Percentiles rank a stretch among this genome's conserved stretches.
Evolutionary conservation across 2,329 filamentous ascomycete genomes (phyloP).

Genomic region (Botrytis galanthina): DNA sequence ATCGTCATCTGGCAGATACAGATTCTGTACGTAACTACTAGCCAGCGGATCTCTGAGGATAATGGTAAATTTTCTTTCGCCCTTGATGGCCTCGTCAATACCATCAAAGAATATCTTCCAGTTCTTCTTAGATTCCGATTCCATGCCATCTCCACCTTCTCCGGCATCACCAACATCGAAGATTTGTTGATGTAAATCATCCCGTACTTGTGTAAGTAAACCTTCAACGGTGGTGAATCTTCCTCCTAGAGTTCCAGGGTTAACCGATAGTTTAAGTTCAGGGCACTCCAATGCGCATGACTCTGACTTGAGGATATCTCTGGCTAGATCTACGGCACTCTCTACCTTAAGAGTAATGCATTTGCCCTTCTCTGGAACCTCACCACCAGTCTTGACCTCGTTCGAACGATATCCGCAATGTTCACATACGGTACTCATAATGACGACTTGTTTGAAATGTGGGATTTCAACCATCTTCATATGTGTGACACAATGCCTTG

Average conservation of each 20-base stretch:
- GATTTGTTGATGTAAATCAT: conserved; percentile 84
- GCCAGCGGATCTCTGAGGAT: conserved; percentile 85
- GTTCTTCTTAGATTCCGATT: conserved; percentile 58
- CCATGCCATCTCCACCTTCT: conserved; percentile 76
- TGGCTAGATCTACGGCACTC: conserved; percentile 69
- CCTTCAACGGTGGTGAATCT: conserved; percentile 97
- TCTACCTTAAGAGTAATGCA: conserved; percentile 76
- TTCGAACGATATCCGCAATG: conserved; percentile 92
- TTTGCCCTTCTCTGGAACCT: conserved; percentile 80
- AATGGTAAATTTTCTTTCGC: conserved; percentile 76
- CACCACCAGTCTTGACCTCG: conserved; percentile 96
- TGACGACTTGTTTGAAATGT: conserved; percentile 93
- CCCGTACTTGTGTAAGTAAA: conserved; percentile 84
- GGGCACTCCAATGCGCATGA: conserved; percentile 84
- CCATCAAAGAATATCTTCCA: conserved; percentile 82
- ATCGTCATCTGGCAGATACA: conserved; percentile 73
- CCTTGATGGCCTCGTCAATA: conserved; percentile 75
- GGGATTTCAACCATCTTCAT: conserved; percentile 99
- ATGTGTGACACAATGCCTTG: conserved; percentile 80
- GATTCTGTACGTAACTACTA: conserved; percentile 89
- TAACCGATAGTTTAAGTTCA: conserved; percentile 81
- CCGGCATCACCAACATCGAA: conserved; percentile 66
- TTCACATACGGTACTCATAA: conserved; percentile 93
- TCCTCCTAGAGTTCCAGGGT: conserved; percentile 90
- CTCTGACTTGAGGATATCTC: conserved; percentile 96